phyloP scores from a whole-genome alignment of 257 asterid genomes.

The Nyctanthes arbortristis region DNA sequence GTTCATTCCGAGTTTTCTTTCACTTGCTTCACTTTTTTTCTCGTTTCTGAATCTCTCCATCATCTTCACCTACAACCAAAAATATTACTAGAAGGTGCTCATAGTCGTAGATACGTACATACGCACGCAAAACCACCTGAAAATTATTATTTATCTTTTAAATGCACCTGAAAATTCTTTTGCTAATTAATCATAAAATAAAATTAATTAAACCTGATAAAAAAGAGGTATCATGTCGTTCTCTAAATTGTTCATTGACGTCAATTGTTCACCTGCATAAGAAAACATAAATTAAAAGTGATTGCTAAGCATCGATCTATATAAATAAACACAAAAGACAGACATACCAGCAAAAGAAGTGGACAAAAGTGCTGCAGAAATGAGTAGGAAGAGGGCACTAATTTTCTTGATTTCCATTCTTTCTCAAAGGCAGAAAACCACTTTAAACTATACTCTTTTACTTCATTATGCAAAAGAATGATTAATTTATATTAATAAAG shows the following conservation, averaged over 20 bases:
- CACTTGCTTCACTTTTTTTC: conserved; percentile 41
- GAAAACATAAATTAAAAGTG: neutral
- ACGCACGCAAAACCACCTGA: too few species aligned
- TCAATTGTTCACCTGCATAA: conserved; percentile 34
- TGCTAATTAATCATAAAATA: too few species aligned
- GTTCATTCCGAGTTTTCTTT: conserved; percentile 59
- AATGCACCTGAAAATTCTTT: too few species aligned
- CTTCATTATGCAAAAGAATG: too few species aligned
- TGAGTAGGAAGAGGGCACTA: conserved; percentile 61
- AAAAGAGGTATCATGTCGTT: too few species aligned
- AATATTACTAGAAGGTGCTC: neutral
- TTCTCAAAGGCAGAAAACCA: too few species aligned
- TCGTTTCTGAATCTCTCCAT: conserved; percentile 24
- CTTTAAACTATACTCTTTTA: too few species aligned
- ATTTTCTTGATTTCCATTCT: conserved; percentile 44
- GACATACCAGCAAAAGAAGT: conserved; percentile 66
- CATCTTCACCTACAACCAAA: conserved; percentile 26
- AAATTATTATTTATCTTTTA: neutral
- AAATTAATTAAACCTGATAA: conserved; percentile 1
- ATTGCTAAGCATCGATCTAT: too few species aligned
- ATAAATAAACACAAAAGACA: too few species aligned
- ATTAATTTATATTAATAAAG: too few species aligned
- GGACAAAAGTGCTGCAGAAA: conserved; percentile 55
- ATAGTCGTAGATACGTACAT: too few species aligned
- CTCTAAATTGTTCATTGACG: neutral